These are phyloP conservation scores for Syzygium aqueum DNA, from an alignment of 345 rosid species.

Conservation along the genomic window DNA sequence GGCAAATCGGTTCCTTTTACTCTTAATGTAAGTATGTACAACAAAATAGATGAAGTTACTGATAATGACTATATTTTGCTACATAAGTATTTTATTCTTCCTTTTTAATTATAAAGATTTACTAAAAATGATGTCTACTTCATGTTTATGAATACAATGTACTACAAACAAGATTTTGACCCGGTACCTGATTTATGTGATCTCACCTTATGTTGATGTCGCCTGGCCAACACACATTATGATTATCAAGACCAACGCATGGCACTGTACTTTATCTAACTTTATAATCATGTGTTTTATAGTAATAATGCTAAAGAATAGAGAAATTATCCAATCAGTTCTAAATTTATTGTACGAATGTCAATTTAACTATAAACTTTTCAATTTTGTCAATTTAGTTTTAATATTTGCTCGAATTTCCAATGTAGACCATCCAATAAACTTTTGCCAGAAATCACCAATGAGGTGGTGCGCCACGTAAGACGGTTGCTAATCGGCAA, in stretches of 20 bases:
- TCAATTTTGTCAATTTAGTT: not conserved
- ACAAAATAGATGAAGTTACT: not conserved
- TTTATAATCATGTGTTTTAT: not conserved
- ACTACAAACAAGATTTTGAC: not conserved
- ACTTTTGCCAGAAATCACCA: fast-evolving
- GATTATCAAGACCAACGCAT: not conserved
- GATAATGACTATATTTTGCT: not conserved
- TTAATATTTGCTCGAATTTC: not conserved
- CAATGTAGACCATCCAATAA: not conserved
- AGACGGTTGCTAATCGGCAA: not conserved
- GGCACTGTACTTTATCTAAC: not conserved
- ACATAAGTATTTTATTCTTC: not conserved
- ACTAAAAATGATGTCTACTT: not conserved
- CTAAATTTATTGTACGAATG: fast-evolving
- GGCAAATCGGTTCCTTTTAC: not conserved
- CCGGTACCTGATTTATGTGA: not conserved
- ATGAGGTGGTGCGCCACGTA: too few relatives aligned
- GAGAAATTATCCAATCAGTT: not conserved
- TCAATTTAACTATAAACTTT: not conserved
- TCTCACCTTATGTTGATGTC: not conserved
- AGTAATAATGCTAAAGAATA: not conserved
- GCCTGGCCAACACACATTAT: not conserved
- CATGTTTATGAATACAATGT: not conserved
- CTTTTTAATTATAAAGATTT: not conserved
- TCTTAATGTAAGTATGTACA: not conserved